Base-by-base conservation (phyloP, 768 basidiomycete species). In the Tylopilus felleus region DNA sequence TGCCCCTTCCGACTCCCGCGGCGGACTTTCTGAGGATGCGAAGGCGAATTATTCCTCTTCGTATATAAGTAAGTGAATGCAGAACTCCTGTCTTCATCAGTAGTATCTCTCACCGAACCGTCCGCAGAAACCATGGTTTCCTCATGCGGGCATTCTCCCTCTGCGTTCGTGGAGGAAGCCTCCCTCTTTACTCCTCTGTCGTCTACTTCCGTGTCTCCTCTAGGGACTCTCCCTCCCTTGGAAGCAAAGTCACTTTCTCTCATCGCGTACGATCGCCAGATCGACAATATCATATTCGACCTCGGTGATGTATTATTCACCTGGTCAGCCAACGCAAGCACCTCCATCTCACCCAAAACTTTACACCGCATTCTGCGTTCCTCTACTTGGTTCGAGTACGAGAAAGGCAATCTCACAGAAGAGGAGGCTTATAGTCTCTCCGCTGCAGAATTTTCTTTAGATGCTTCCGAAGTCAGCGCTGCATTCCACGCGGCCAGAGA, bases 271-370 rank as follows among this genome's bases (percentile, higher is more conserved):
- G 53, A 62, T 56, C 56, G 56, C 14, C 52, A 47, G 41, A 56
- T 65, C 16, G 65, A 66, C 28, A 66, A 63, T 6, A 21, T 63
- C 4, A 59, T 63, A 22, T 58, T 63, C n/a, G 62, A 65, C 29
- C 48, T 63, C 14, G 62, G 62, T 21, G 62, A 63, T 5, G 63
- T 63, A 3, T 21, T 63, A 17, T 63, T 65, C 33, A 62, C 63
- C 4, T 63, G 62, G 63, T 65, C 60, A 7, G 54, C 60, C 31
- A 36, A 56, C 41, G 56, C 56, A 1, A 47, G 38, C 23, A 59
- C 52, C 3, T 59, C 62, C 19, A 45, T 64, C 47, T 47, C 60
- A 8, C 29, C 63, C 8, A 4, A 45, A 21, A 62, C 35, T 1
- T 19, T 64, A 1, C 51, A 52, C 22, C 43, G 41, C 1, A 59